These are phyloP conservation scores for Nannochloris sp. DNA, from an alignment of 139 green algal species.

Conservation along the genomic window DNA sequence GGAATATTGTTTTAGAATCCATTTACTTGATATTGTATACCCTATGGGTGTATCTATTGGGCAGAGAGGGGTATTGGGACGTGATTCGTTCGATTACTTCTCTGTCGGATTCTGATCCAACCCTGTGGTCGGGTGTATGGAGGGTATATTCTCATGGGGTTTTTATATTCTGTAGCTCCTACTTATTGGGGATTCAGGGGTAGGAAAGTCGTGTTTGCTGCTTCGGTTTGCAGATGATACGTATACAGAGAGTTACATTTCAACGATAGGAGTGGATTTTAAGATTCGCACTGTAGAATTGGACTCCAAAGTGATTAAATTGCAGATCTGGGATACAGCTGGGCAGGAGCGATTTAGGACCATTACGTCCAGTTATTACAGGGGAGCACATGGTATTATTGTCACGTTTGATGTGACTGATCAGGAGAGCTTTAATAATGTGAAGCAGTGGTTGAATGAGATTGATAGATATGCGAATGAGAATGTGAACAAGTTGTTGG, in stretches of 20 bases:
- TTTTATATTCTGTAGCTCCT: slow-evolving; percentile 64
- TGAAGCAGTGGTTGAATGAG: slow-evolving; percentile 99
- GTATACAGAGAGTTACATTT: slow-evolving; percentile 99
- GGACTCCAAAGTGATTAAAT: slow-evolving; percentile 99
- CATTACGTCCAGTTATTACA: slow-evolving; percentile 98
- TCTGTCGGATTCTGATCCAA: too few species aligned
- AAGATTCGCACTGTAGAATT: slow-evolving; percentile 99
- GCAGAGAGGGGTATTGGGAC: too few species aligned
- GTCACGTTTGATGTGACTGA: slow-evolving; percentile 99
- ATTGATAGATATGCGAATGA: slow-evolving; percentile 99
- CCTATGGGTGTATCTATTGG: too few species aligned
- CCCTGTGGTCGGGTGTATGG: too few species aligned
- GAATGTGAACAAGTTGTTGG: slow-evolving; percentile 99
- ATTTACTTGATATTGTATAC: too few species aligned
- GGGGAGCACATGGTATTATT: slow-evolving; percentile 96
- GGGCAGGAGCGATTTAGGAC: slow-evolving; percentile 98
- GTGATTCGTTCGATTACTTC: too few species aligned
- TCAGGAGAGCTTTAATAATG: slow-evolving; percentile 97
- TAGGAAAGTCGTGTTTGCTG: slow-evolving; percentile 96
- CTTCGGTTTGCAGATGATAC: slow-evolving; percentile 97
- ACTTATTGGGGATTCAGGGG: slow-evolving; percentile 90
- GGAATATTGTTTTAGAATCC: too few species aligned
- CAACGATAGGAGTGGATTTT: slow-evolving; percentile 99
- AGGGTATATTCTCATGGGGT: not conserved
- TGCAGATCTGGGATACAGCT: slow-evolving; percentile 99